A percentile compares a stretch with the other conserved stretches of the same genome.
Evolutionary conservation across 2,329 filamentous ascomycete species (phyloP).

Genomic region (Metarhizium anisopliae): DNA sequence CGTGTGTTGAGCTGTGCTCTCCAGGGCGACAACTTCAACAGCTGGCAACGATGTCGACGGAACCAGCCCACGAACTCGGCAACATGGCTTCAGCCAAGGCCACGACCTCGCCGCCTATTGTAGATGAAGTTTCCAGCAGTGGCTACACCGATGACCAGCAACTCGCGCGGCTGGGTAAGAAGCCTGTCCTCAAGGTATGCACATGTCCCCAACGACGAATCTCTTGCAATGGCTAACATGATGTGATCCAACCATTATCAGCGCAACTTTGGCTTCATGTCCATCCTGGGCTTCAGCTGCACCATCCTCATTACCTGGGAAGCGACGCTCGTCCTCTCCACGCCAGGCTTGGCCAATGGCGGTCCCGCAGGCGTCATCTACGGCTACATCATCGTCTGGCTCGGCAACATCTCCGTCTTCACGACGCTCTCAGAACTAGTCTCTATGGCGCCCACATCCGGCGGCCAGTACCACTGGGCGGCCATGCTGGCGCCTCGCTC

Average conservation of each 20-base stretch:
- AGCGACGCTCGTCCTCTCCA: slow-evolving; percentile 17
- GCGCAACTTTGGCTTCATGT: slow-evolving; percentile 40
- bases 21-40: background rate
- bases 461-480: slow-evolving; percentile 54
- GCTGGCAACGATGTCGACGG: background rate
- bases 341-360: slow-evolving; percentile 26
- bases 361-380: slow-evolving; percentile 45
- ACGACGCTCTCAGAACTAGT: slow-evolving; percentile 30
- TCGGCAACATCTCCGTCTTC: slow-evolving; percentile 35
- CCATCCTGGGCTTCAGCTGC: slow-evolving; percentile 43
- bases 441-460: slow-evolving; percentile 39
- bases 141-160: slow-evolving; percentile 5
- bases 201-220: background rate
- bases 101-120: background rate
- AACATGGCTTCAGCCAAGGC: background rate
- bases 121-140: background rate
- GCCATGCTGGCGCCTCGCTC: slow-evolving; percentile 39
- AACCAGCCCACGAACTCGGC: background rate
- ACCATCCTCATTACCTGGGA: slow-evolving; percentile 48
- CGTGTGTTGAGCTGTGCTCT: background rate
- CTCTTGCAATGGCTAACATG: background rate
- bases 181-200: slow-evolving; percentile 18
- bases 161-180: slow-evolving; percentile 19
- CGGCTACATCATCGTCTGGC: slow-evolving; percentile 38
- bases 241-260: slow-evolving; percentile 8